Evolutionary conservation across 2,329 filamentous ascomycete species (phyloP).

Genomic region (Arthrobotrys iridis): DNA sequence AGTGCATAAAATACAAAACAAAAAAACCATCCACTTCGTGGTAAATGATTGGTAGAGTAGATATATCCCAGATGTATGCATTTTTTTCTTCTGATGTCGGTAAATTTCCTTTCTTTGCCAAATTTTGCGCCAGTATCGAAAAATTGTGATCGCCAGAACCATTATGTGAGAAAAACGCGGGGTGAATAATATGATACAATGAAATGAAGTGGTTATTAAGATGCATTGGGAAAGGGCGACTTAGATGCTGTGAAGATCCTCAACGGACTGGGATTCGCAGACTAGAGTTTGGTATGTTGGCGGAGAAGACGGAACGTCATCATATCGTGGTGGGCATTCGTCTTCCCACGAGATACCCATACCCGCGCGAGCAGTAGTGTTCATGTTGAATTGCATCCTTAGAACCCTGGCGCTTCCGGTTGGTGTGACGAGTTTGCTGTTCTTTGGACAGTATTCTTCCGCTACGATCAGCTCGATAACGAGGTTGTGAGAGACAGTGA

Average conservation of each 20-base stretch:
- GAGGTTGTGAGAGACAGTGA: conserved; percentile 83
- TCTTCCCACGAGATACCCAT: conserved; percentile 97
- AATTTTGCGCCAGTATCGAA: conserved; percentile 18
- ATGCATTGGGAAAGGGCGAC: too few relatives aligned
- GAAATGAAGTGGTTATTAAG: too few relatives aligned
- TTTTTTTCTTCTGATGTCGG: conserved; percentile 9
- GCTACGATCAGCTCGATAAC: conserved; percentile 93
- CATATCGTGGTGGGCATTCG: conserved; percentile 91
- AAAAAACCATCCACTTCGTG: conserved; percentile 11
- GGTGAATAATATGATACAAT: conserved; percentile 37
- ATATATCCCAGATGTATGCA: conserved; percentile 4
- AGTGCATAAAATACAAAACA: conserved; percentile 10
- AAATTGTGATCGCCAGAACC: conserved; percentile 12
- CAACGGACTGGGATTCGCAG: conserved; percentile 29
- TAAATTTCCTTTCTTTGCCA: conserved; percentile 9
- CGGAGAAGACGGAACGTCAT: conserved; percentile 88
- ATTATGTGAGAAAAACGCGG: conserved; percentile 23
- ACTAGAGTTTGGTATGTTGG: conserved; percentile 70
- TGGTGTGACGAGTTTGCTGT: conserved; percentile 78
- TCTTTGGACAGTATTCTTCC: conserved; percentile 79
- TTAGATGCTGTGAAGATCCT: conserved; percentile 39
- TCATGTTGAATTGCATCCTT: conserved; percentile 86
- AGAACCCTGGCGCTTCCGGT: conserved; percentile 91
- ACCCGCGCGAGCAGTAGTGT: conserved; percentile 83
- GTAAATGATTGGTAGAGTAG: conserved; percentile 12